Conservation (phyloP, 2,329 filamentous ascomycete genomes). For the Fusarium pseudoanthophilum region DNA sequence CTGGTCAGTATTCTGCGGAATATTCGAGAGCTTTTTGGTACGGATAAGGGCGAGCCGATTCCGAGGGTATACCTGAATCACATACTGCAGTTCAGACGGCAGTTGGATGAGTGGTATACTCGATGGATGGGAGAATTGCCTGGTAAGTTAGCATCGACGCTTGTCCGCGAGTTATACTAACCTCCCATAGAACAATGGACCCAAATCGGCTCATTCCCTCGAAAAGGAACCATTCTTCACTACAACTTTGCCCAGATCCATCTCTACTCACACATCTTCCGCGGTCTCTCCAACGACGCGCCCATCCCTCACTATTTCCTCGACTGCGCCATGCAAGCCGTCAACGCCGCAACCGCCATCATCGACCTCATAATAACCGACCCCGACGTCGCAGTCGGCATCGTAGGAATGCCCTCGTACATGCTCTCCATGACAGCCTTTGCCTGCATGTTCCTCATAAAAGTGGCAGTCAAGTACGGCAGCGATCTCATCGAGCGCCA, state of each 20-base stretch:
- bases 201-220: slow-evolving; percentile 53
- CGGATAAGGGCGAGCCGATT: slow-evolving; percentile 64
- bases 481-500: slow-evolving; percentile 55
- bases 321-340: slow-evolving; percentile 48
- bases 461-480: slow-evolving; percentile 57
- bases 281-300: slow-evolving; percentile 49
- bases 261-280: slow-evolving; percentile 55
- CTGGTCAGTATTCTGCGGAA: slow-evolving; percentile 67
- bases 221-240: slow-evolving; percentile 54
- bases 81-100: slow-evolving; percentile 48
- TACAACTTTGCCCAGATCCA: slow-evolving; percentile 57
- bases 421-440: slow-evolving; percentile 65
- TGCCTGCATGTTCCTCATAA: slow-evolving; percentile 63
- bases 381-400: slow-evolving; percentile 53
- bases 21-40: slow-evolving; percentile 66
- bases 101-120: slow-evolving; percentile 53
- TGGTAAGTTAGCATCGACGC: slow-evolving; percentile 34
- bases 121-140: slow-evolving; percentile 50
- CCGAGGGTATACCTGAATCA: slow-evolving; percentile 65
- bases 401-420: slow-evolving; percentile 60
- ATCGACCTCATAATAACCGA: slow-evolving; percentile 58
- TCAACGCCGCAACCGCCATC: slow-evolving; percentile 55
- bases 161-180: background rate
- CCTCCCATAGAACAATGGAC: slow-evolving; percentile 50
- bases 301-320: slow-evolving; percentile 51